These are phyloP conservation scores for Cylindrotheca closterium DNA, from an alignment of 108 stramenopile species.

Conservation along the genomic window DNA sequence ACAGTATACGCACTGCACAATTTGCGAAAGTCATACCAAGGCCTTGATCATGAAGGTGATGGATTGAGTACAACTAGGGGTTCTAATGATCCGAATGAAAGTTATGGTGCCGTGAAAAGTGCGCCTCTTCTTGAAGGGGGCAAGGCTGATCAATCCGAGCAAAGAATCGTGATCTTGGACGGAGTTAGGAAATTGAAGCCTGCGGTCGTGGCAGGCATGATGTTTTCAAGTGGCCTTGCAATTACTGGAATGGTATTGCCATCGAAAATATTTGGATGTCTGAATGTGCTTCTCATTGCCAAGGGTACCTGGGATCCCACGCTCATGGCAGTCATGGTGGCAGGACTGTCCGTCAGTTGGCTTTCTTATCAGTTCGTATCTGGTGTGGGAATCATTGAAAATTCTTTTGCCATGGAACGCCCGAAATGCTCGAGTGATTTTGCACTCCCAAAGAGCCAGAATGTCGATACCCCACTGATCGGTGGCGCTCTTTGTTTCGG, in stretches of 20 bases:
- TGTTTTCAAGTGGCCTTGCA: slow-evolving; percentile 66
- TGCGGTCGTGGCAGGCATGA: slow-evolving; percentile 26
- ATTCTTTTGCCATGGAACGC: not conserved
- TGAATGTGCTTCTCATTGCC: slow-evolving; percentile 42
- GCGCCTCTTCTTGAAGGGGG: too few species aligned
- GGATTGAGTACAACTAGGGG: too few species aligned
- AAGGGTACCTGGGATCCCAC: slow-evolving; percentile 81
- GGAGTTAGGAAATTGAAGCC: slow-evolving; percentile 26
- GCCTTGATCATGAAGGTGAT: too few species aligned
- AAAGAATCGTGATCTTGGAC: too few species aligned
- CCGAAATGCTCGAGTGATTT: slow-evolving; percentile 22
- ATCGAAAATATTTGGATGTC: slow-evolving; percentile 69
- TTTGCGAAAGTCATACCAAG: too few species aligned
- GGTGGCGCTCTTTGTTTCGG: slow-evolving; percentile 50
- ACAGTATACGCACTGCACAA: too few species aligned
- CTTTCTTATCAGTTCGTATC: slow-evolving; percentile 60
- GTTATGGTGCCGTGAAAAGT: too few species aligned
- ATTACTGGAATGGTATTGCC: slow-evolving; percentile 62
- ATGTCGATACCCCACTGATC: slow-evolving; percentile 40
- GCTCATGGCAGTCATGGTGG: slow-evolving; percentile 76
- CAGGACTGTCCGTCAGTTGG: slow-evolving; percentile 56
- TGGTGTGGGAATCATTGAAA: slow-evolving; percentile 27
- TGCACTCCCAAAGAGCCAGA: slow-evolving; percentile 35
- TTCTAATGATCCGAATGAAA: too few species aligned
- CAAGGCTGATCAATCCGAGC: too few species aligned